Base-by-base conservation (phyloP, 2,329 filamentous ascomycete species). In the Akanthomyces uredinophilus region DNA sequence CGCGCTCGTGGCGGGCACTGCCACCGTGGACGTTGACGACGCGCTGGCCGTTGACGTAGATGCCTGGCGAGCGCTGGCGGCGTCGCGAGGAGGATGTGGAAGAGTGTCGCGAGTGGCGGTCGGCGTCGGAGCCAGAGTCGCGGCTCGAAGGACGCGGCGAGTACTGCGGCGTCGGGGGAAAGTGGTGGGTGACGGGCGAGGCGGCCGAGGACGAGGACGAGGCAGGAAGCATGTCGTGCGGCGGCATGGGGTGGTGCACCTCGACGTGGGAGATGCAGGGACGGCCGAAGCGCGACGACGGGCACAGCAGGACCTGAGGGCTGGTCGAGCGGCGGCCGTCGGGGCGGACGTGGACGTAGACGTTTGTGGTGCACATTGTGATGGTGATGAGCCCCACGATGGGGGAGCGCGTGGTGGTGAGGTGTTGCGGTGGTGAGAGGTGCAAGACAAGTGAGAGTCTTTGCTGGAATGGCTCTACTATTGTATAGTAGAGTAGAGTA, bases 341-440 rank as follows among this genome's bases (percentile, higher is more conserved):
- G 4, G 79, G 75, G 74, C 78, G 77, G 67, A 78, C 68, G 69
- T 79, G 78, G 39, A 77, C 73, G 73, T 77, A 81, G 56, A 79
- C 65, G 67, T 81, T 75, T 64, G 76, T 79, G 65, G 77, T 76
- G 72, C 81, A 84, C 81, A 84, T 84, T 54, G 73, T 77, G 75
- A 69, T 67, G 66, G 70, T 69, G 37, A 11, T 49, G 7, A 41
- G 32, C 56, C 58, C 58, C 49, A n/a, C 18, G 57, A 39, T 11
- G 37, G 58, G 56, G 53, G 41, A 35, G 32, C 7, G 11, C 20
- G 27, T 8, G 39, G 14, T 24, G 20, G 37, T 51, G 35, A 39
- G 47, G 35, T 51, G 22, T 37, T 54, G 49, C 16, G 2, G 22
- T 24, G 56, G 35, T 32, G 47, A 27, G 16, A 24, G 32, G 24